Evolutionary conservation across 805 yeast genomes (phyloP).

Genomic region (Peterozyma toletana): DNA sequence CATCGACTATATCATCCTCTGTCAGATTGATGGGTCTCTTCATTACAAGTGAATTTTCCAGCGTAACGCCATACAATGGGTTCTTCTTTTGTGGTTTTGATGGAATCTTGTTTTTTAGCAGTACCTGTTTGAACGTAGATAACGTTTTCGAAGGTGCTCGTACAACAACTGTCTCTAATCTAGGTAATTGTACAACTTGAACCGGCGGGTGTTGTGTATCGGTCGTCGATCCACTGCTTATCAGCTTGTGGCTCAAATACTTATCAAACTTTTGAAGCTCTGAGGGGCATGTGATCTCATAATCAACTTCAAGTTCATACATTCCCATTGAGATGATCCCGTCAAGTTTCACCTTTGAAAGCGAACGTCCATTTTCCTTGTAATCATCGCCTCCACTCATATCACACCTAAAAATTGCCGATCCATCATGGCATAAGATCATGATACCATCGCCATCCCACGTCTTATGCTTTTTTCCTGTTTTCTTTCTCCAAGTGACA

Average conservation of each 20-base stretch:
- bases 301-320: conserved; percentile 58
- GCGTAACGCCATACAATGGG: conserved; percentile 32
- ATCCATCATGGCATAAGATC: conserved; percentile 19
- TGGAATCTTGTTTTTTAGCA: not conserved
- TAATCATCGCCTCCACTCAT: conserved; percentile 18
- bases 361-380: conserved; percentile 10
- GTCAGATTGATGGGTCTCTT: conserved; percentile 15
- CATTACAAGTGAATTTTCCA: conserved; percentile 34
- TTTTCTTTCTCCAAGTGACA: conserved; percentile 64
- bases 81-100: conserved; percentile 9
- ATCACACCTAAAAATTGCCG: conserved; percentile 23
- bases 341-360: conserved; percentile 17
- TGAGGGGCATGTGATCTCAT: conserved; percentile 24
- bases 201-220: not conserved
- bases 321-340: conserved; percentile 43
- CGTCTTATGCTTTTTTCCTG: conserved; percentile 75
- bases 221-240: not conserved
- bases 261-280: conserved; percentile 13
- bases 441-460: conserved; percentile 93
- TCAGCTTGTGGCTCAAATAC: not conserved
- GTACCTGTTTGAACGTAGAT: conserved; percentile 5
- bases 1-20: conserved; percentile 28
- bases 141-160: not conserved
- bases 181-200: not conserved
- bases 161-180: not conserved